Evolutionary conservation across 306 rosid genomes (phyloP), one percentile per base, ranked within the genome.

Genomic region (Potentilla sterilis): DNA sequence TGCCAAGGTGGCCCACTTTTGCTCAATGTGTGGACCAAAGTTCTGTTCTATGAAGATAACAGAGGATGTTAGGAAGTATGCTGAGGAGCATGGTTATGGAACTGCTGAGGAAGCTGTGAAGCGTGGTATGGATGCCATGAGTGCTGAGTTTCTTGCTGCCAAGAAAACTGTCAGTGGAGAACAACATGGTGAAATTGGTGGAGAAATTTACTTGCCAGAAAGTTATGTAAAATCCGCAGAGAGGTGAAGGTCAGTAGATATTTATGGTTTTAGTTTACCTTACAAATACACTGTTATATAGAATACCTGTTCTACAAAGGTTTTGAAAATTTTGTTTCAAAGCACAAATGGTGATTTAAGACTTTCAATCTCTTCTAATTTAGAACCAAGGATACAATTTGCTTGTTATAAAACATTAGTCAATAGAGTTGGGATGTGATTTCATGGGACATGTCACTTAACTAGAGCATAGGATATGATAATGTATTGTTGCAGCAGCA

Each of bases 1-100:
- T 57, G 99, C 97, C 12, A 96, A 96, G 86, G 99, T 96, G 68
- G 99, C 99, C 24, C 99, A 96, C 78, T 96, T 95, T 83, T 95
- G 99, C 88, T 95, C 99, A 10, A 95, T 95, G 99, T 96, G 99
- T n/a, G 99, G 99, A 49, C 99, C 99, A 47, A 96, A 96, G 82
- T 96, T 96, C 88, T 96, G 98, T 83, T 96, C 98, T 44, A 96
- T 96, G 99, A 96, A 96, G 89, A 96, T 96, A 82, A 96, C 99
- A 0, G 99, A 96, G 84, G 99, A 96, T 77, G 98, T 96, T 74
- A 77, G 99, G 24, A 96, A 88, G 86, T 96, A 96, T 85, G 99
- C 99, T 28, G 99, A 90, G 86, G 84, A 96, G 77, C 97, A 96
- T 44, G 99, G 99, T 57, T 96, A 96, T 78, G 99, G 99, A 48